phyloP scores from a whole-genome alignment of 441 rosid species.

The Populus hybrid region DNA sequence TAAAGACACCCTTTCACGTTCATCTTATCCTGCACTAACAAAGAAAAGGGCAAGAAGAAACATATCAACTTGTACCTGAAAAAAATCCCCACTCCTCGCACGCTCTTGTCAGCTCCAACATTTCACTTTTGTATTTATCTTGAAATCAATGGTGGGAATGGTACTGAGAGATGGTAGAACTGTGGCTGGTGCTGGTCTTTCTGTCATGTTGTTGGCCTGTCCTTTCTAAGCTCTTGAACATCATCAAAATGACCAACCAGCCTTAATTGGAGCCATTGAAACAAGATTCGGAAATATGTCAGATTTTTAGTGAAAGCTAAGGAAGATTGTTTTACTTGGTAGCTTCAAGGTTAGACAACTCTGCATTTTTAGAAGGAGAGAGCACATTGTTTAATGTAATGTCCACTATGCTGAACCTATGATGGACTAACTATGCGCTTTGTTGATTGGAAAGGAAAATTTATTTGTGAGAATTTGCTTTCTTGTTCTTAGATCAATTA shows the following conservation, averaged over 20 bases:
- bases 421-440: too few species aligned
- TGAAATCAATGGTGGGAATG: slow-evolving; percentile 35
- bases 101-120: slow-evolving; percentile 28
- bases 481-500: too few species aligned
- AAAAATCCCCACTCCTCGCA: slow-evolving; percentile 48
- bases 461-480: too few species aligned
- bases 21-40: not conserved
- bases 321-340: not conserved
- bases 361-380: slow-evolving; percentile 16
- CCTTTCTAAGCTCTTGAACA: slow-evolving; percentile 42
- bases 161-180: slow-evolving; percentile 7
- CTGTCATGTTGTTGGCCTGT: slow-evolving; percentile 23
- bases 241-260: slow-evolving; percentile 43
- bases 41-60: too few species aligned
- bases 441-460: too few species aligned
- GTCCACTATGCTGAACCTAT: not conserved
- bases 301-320: not conserved
- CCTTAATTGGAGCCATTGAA: slow-evolving; percentile 26
- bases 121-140: slow-evolving; percentile 13
- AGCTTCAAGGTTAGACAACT: not conserved
- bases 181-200: slow-evolving; percentile 23
- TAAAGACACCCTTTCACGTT: not conserved
- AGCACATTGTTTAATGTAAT: not conserved
- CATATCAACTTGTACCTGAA: slow-evolving; percentile 27
- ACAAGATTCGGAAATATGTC: not conserved